Evolutionary conservation across 352 stramenopile genomes (phyloP).

Genomic region (Pseudoperonospora humuli): DNA sequence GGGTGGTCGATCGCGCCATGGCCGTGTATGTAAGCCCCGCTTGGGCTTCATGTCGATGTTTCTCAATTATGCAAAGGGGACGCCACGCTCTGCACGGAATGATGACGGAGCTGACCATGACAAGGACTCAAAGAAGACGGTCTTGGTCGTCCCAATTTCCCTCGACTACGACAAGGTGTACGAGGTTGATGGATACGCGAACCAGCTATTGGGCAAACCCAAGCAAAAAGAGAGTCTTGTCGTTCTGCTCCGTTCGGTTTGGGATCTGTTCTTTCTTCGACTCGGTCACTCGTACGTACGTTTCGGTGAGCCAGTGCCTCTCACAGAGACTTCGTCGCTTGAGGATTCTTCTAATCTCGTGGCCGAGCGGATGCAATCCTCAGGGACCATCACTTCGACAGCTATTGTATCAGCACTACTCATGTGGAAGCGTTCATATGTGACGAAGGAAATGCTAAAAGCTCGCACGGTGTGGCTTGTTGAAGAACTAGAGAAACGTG

Average conservation of each 20-base stretch:
- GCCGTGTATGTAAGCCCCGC: conserved; percentile 62
- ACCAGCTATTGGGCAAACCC: conserved; percentile 77
- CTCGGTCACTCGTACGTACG: conserved; percentile 84
- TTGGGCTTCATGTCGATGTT: conserved; percentile 75
- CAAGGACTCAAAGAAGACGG: conserved; percentile 29
- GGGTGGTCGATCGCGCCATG: conserved; percentile 75
- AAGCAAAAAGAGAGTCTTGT: conserved; percentile 78
- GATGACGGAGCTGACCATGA: conserved; percentile 10
- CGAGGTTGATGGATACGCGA: conserved; percentile 81
- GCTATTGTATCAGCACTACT: conserved; percentile 60
- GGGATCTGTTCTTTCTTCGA: conserved; percentile 59
- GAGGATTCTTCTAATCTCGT: conserved; percentile 45
- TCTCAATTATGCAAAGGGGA: conserved; percentile 38
- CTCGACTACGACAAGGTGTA: conserved; percentile 88
- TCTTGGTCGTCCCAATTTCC: conserved; percentile 80
- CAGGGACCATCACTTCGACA: conserved; percentile 71
- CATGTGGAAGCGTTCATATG: conserved; percentile 65
- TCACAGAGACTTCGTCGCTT: conserved; percentile 42
- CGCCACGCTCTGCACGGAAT: background rate
- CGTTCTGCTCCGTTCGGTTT: conserved; percentile 67
- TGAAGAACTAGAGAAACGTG: conserved; percentile 33
- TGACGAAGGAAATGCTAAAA: conserved; percentile 55
- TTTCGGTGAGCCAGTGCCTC: conserved; percentile 58
- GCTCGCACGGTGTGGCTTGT: conserved; percentile 50
- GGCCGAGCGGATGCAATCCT: conserved; percentile 61